Conservation (phyloP, 176 grass and related monocot genomes). For the Microstegium vimineum region DNA sequence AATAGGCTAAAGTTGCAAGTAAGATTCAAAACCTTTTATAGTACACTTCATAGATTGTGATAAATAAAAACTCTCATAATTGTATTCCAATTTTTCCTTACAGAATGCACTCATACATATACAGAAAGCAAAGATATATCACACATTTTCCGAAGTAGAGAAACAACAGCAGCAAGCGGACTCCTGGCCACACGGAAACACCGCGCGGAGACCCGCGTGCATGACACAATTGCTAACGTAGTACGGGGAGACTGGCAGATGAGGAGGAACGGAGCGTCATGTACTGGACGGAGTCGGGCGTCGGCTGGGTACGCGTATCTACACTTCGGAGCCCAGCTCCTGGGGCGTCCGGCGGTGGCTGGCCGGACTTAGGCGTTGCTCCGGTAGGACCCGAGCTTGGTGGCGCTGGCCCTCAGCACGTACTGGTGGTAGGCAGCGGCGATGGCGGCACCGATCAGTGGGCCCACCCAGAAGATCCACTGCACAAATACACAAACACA, state of each 20-base stretch:
- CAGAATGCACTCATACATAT: conserved; percentile 8
- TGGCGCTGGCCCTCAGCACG: conserved; percentile 58
- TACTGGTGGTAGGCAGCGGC: conserved; percentile 64
- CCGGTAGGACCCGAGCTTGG: conserved; percentile 57
- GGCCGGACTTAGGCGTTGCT: conserved; percentile 39
- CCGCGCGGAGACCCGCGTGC: not conserved
- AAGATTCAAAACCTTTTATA: not conserved
- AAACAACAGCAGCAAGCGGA: not conserved
- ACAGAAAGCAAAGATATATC: not conserved
- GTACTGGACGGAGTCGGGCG: not conserved
- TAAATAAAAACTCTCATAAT: not conserved
- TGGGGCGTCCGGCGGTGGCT: not conserved
- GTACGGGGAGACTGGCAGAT: not conserved
- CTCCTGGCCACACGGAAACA: conserved; percentile 8
- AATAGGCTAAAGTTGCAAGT: not conserved
- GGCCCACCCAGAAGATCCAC: conserved; percentile 95
- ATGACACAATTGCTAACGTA: not conserved
- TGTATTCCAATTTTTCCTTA: conserved; percentile 9
- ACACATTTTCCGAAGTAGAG: not conserved
- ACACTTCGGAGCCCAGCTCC: conserved; percentile 17
- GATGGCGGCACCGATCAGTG: conserved; percentile 67
- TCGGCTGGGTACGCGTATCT: conserved; percentile 27
- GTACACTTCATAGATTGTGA: not conserved
- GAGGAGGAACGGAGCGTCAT: not conserved
- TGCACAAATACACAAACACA: conserved; percentile 15